phyloP scores from a whole-genome alignment of 2,329 filamentous ascomycete species.

The Fusarium luffae region DNA sequence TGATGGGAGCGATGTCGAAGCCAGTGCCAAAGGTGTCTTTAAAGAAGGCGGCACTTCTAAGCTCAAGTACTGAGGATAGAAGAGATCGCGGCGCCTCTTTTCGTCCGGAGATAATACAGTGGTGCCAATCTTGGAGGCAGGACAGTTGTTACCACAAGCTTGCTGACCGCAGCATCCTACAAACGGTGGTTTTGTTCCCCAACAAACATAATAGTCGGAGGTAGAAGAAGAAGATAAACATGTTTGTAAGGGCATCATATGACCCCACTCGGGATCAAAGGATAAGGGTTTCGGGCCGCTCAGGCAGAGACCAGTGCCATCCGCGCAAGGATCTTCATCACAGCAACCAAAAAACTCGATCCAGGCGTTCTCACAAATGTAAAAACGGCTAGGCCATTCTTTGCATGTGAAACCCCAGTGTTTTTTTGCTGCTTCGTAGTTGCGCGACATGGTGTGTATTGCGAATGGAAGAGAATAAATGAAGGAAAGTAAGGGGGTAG shows the following conservation, averaged over 20 bases:
- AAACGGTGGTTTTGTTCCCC: neutral
- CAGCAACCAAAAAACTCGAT: no score
- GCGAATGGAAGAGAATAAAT: no score
- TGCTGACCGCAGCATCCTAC: neutral
- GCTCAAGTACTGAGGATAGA: neutral
- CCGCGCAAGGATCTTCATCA: no score
- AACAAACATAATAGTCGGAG: neutral
- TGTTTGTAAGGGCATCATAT: neutral
- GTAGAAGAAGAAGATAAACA: neutral
- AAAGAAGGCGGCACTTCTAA: accelerated
- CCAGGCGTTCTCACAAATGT: no score
- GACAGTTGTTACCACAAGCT: neutral
- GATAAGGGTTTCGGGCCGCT: neutral
- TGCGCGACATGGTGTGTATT: no score
- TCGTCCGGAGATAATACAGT: neutral
- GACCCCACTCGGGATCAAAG: neutral
- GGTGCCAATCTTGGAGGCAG: neutral
- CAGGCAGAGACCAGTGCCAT: no score
- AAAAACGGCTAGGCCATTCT: no score
- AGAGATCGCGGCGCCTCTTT: neutral
- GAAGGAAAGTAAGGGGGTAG: accelerated
- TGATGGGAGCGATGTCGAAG: accelerated
- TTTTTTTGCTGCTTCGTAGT: no score
- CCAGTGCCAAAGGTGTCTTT: neutral
- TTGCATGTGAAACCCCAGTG: no score